phyloP scores from a whole-genome alignment of 2,329 filamentous ascomycete species.

The Arthroderma sp. region DNA sequence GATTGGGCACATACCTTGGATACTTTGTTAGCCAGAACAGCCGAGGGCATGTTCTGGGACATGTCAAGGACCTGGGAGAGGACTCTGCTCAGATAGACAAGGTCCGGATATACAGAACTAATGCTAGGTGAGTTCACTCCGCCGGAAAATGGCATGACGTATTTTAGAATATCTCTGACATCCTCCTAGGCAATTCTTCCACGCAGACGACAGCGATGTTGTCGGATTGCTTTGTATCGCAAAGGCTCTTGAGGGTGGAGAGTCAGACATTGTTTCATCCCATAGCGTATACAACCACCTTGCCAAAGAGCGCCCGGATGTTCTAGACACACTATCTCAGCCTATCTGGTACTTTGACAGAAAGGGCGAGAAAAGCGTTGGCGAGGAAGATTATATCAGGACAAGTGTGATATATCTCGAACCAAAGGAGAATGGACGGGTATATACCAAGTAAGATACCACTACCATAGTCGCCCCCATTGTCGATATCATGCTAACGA shows the following conservation, averaged over 20 bases:
- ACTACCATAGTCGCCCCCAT: background rate
- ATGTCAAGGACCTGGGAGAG: constrained; percentile 79
- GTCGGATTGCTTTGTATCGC: constrained; percentile 74
- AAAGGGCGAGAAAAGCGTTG: constrained; percentile 66
- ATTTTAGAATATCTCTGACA: background rate
- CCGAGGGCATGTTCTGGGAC: constrained; percentile 70
- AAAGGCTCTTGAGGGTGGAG: constrained; percentile 66
- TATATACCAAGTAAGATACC: constrained; percentile 54
- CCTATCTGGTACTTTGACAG: constrained; percentile 89
- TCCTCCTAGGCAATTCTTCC: constrained; percentile 57
- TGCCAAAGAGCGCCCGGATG: constrained; percentile 61
- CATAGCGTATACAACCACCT: constrained; percentile 75
- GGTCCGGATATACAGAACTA: constrained; percentile 81
- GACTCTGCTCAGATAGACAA: constrained; percentile 70
- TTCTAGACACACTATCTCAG: constrained; percentile 59
- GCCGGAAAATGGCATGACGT: background rate
- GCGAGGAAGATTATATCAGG: constrained; percentile 61
- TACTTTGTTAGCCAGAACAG: constrained; percentile 84
- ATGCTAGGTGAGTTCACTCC: constrained; percentile 42
- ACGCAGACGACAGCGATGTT: constrained; percentile 69
- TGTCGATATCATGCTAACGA: constrained; percentile 9
- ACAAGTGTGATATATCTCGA: constrained; percentile 67
- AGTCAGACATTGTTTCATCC: constrained; percentile 66
- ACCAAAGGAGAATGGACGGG: constrained; percentile 48
- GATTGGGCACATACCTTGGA: constrained; percentile 69